Percentiles rank a stretch among this genome's conserved stretches.
These are phyloP conservation scores for Macrocybe gigantea DNA, from an alignment of 768 basidiomycete genomes.

Conservation along the genomic window DNA sequence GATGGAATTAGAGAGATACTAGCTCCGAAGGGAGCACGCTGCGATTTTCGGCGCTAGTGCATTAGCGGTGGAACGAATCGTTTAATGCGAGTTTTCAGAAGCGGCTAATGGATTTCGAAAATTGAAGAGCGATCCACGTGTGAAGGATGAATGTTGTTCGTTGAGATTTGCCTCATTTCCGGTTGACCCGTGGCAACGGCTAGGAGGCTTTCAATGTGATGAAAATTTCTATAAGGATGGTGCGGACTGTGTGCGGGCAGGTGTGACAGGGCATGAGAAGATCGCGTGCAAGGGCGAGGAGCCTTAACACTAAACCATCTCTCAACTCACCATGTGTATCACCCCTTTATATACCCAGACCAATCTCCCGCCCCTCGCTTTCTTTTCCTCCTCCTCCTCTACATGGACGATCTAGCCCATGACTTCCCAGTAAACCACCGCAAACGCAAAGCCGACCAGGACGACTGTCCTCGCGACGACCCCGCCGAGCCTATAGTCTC, in stretches of 20 bases:
- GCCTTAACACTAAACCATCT: slow-evolving; percentile 7
- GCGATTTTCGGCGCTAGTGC: too few species aligned
- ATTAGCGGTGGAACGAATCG: too few species aligned
- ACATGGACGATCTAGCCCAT: slow-evolving; percentile 62
- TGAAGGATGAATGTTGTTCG: not conserved
- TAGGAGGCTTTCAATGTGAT: too few species aligned
- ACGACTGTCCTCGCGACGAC: slow-evolving; percentile 34
- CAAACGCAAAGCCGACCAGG: slow-evolving; percentile 56
- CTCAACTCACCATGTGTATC: slow-evolving; percentile 32
- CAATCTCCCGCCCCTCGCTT: slow-evolving; percentile 22
- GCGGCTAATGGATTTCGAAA: too few species aligned
- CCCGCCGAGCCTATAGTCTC: slow-evolving; percentile 18
- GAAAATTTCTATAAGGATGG: not conserved
- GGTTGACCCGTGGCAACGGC: too few species aligned
- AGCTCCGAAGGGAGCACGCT: too few species aligned
- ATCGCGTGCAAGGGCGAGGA: slow-evolving; percentile 16
- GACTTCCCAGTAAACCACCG: slow-evolving; percentile 45
- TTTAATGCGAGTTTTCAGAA: too few species aligned
- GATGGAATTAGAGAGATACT: too few species aligned
- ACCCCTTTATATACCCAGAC: slow-evolving; percentile 24
- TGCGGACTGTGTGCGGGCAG: slow-evolving; percentile 15
- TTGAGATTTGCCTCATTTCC: not conserved
- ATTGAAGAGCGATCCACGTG: too few species aligned
- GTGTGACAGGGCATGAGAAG: slow-evolving; percentile 25
- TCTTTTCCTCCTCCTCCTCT: slow-evolving; percentile 9